Base-by-base conservation (phyloP, 1,284 basidiomycete species). In the Malassezia sympodialis region DNA sequence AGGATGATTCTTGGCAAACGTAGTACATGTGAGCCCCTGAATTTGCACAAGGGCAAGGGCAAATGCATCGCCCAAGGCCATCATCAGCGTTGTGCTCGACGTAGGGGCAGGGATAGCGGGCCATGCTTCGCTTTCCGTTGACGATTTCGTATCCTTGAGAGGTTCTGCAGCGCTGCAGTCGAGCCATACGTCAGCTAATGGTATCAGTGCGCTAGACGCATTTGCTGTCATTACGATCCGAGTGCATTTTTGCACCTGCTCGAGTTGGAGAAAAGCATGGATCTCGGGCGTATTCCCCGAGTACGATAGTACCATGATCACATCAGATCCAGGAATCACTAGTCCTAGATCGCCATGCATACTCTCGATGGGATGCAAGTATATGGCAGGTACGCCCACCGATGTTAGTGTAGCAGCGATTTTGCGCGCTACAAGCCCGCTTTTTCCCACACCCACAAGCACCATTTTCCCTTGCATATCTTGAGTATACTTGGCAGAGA, bases 281-380 rank as follows among this genome's bases (percentile, higher is more conserved):
- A 77, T 60, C 51, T 77, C 76, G 23, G 69, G 61, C 0, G 76
- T 74, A 1, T 66, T 68, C 17, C 76, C 76, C 1, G 74, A 76
- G 53, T 77, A 72, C 4, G 75, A 76, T 23, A 56, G 28, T 0
- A 41, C 47, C 14, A 56, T 28, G 14, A 56, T 21, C 7, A 51
- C 49, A 30, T 56, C 53, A 11, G 24, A 8, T 21, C 26, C 34
- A 3, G 53, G 42, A 17, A 19, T 31, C 24, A 77, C 64, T 40
- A 72, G 49, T 23, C 76, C 76, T 15, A 77, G 67, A 49, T 77
- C 76, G 44, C 76, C 76, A 45, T 77, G 76, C 26, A 77, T 51
- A 7, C 75, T 76, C 49, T 75, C 75, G 19, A 72, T 63, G 0
- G 76, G 76, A 50, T 76, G 74, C 11, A 77, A 55, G 51, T 72